These are phyloP conservation scores for Vicia villosa DNA, from an alignment of 306 rosid species.

Conservation along the genomic window DNA sequence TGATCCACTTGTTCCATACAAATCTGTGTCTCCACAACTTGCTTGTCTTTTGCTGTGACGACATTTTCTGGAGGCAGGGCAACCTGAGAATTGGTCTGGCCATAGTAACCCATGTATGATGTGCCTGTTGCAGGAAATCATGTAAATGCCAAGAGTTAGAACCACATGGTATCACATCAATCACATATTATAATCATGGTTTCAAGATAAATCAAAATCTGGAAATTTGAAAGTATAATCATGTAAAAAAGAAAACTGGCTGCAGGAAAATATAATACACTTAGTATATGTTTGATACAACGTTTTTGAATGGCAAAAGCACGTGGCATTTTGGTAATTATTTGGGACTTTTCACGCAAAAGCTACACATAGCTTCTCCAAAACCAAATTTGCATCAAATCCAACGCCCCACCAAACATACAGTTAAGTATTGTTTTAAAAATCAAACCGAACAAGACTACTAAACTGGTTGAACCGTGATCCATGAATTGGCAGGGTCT, in stretches of 20 bases:
- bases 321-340: too few relatives aligned
- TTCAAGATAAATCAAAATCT: conserved; percentile 12
- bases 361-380: too few relatives aligned
- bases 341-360: too few relatives aligned
- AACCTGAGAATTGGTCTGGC: conserved; percentile 38
- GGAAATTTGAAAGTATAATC: not conserved
- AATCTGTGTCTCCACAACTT: conserved; percentile 32
- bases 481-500: not conserved
- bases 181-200: not conserved
- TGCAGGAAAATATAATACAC: not conserved
- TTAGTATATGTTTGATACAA: too few relatives aligned
- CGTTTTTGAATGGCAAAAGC: too few relatives aligned
- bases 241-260: not conserved
- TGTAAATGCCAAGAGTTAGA: conserved; percentile 27
- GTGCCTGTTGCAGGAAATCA: conserved; percentile 43
- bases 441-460: not conserved
- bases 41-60: conserved; percentile 38
- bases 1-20: conserved; percentile 30
- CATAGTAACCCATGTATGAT: conserved; percentile 28
- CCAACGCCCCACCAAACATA: too few relatives aligned
- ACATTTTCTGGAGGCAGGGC: conserved; percentile 55
- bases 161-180: not conserved
- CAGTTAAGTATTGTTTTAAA: not conserved
- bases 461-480: not conserved
- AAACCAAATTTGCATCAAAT: too few relatives aligned